Evolutionary conservation across 768 basidiomycete genomes (phyloP).

Genomic region (Serendipita indica): DNA sequence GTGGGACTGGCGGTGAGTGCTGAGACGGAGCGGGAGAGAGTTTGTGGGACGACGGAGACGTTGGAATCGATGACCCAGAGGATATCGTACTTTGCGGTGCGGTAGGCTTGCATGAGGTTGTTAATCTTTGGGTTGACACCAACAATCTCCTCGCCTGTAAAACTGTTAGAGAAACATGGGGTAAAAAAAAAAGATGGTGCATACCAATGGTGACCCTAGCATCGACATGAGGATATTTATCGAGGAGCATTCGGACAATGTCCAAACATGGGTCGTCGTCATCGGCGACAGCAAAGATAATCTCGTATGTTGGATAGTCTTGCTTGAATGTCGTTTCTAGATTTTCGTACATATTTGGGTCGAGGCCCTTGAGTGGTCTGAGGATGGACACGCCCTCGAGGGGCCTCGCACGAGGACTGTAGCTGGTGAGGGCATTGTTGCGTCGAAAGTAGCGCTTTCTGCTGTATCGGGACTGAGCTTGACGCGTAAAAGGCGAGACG

Average conservation of each 20-base stretch:
- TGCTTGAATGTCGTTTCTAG: constrained; percentile 85
- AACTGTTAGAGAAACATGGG: constrained; percentile 1
- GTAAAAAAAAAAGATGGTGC: constrained; percentile 15
- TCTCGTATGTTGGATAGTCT: constrained; percentile 83
- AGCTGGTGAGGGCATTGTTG: constrained; percentile 39
- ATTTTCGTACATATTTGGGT: constrained; percentile 92
- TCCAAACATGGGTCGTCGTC: constrained; percentile 76
- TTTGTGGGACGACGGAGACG: constrained; percentile 58
- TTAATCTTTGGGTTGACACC: constrained; percentile 97
- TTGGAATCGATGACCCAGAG: constrained; percentile 98
- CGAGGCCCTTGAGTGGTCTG: constrained; percentile 86
- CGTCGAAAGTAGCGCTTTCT: constrained; percentile 59
- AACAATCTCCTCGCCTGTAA: constrained; percentile 59
- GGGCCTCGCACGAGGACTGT: constrained; percentile 29
- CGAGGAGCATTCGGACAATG: constrained; percentile 61
- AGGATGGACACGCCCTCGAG: constrained; percentile 87
- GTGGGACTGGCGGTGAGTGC: constrained; percentile 32
- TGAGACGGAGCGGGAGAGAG: constrained; percentile 74
- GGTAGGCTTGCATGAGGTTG: constrained; percentile 79
- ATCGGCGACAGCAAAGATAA: constrained; percentile 83
- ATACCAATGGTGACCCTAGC: constrained; percentile 64
- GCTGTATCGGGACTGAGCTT: constrained; percentile 30
- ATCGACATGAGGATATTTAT: constrained; percentile 62
- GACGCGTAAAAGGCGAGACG: constrained; percentile 20
- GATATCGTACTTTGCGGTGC: constrained; percentile 69